Percentiles rank a stretch among this genome's conserved stretches.
phyloP scores from a whole-genome alignment of 306 rosid species.

The Sphenostylis stenocarpa region DNA sequence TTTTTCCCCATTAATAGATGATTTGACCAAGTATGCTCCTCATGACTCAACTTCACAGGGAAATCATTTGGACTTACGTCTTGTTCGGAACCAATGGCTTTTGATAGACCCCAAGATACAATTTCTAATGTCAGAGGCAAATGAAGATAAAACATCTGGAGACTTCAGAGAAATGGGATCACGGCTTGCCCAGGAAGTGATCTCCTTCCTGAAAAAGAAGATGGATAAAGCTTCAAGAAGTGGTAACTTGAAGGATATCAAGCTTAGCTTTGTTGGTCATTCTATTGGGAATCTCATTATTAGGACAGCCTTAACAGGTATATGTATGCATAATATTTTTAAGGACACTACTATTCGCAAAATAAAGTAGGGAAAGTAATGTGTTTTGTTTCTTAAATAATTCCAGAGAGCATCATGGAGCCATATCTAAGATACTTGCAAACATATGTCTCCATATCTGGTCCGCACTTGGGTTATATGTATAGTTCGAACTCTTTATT shows the following conservation, averaged over 20 bases:
- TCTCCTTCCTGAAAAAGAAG: conserved; percentile 76
- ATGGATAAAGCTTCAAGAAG: conserved; percentile 76
- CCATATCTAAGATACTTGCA: conserved; percentile 76
- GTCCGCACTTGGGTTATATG: conserved; percentile 98
- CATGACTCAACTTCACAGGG: conserved; percentile 59
- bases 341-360: conserved; percentile 16
- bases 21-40: conserved; percentile 15
- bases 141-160: conserved; percentile 86
- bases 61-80: conserved; percentile 94
- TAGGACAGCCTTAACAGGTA: conserved; percentile 91
- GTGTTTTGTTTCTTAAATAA: not conserved
- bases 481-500: conserved; percentile 92
- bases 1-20: not conserved
- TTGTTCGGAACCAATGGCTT: conserved; percentile 96
- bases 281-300: conserved; percentile 93
- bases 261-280: conserved; percentile 95
- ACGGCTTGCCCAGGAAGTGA: conserved; percentile 88
- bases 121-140: conserved; percentile 89
- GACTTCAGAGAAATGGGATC: conserved; percentile 97
- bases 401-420: conserved; percentile 92
- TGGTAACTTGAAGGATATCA: conserved; percentile 60
- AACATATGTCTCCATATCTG: conserved; percentile 88
- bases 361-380: conserved; percentile 9
- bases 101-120: conserved; percentile 85
- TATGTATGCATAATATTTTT: not conserved